Evolutionary conservation across 345 rosid species (phyloP).

Genomic region (Linum trigynum): DNA sequence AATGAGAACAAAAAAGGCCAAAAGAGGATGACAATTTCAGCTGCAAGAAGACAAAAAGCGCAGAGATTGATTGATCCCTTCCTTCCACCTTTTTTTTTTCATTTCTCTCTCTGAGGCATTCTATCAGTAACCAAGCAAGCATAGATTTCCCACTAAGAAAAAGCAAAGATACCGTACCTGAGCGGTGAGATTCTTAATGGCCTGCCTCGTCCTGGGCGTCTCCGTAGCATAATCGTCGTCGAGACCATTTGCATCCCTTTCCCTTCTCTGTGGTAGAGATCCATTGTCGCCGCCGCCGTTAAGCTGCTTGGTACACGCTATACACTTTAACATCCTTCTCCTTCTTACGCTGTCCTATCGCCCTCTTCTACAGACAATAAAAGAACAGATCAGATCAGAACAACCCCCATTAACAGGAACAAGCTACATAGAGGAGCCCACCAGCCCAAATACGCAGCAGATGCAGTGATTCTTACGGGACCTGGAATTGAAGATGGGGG

Average conservation of each 20-base stretch:
- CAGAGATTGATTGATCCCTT: too few relatives aligned
- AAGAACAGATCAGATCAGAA: not conserved
- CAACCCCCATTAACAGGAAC: not conserved
- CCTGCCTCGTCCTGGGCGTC: slow-evolving; percentile 67
- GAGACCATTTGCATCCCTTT: slow-evolving; percentile 48
- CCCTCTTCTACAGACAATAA: not conserved
- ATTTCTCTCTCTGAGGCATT: too few relatives aligned
- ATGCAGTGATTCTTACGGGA: not conserved
- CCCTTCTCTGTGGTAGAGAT: not conserved
- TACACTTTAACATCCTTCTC: slow-evolving; percentile 81
- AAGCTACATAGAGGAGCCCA: not conserved
- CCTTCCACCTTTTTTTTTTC: too few relatives aligned
- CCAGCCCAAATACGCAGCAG: not conserved
- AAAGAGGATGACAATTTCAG: not conserved
- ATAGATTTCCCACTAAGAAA: not conserved
- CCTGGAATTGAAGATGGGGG: not conserved
- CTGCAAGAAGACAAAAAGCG: not conserved
- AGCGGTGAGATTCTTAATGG: slow-evolving; percentile 68
- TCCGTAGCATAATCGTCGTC: slow-evolving; percentile 39
- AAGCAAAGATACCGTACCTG: slow-evolving; percentile 36
- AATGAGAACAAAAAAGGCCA: not conserved
- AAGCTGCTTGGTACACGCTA: slow-evolving; percentile 76
- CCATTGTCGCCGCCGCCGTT: slow-evolving; percentile 4
- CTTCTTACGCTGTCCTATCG: not conserved
- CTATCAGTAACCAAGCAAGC: not conserved